phyloP scores from a whole-genome alignment of 1,139 yeast genomes.

The Scheffersomyces insectosa region DNA sequence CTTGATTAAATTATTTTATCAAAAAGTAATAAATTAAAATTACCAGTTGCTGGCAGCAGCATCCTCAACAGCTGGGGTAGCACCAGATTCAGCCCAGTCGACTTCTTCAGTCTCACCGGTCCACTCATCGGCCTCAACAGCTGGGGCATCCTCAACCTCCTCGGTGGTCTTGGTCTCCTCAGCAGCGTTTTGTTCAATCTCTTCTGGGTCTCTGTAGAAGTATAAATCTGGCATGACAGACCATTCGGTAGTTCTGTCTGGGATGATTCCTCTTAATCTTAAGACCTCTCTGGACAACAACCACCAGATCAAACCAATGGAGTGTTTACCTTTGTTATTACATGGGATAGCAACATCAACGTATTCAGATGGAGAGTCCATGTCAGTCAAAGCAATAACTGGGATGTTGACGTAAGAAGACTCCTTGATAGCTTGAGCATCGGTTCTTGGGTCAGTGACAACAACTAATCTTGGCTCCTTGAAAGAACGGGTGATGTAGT shows the following conservation, averaged over 20 bases:
- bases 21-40: slow-evolving; percentile 16
- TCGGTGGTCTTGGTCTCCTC: slow-evolving; percentile 58
- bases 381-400: slow-evolving; percentile 97
- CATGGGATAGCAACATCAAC: slow-evolving; percentile 99
- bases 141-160: slow-evolving; percentile 55
- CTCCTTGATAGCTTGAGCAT: slow-evolving; percentile 99
- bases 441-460: slow-evolving; percentile 99
- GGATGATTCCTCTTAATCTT: slow-evolving; percentile 97
- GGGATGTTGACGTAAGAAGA: slow-evolving; percentile 99
- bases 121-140: slow-evolving; percentile 55
- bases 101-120: slow-evolving; percentile 62
- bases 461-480: slow-evolving; percentile 99
- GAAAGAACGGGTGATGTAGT: slow-evolving; percentile 99
- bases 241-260: slow-evolving; percentile 98
- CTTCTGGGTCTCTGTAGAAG: slow-evolving; percentile 99
- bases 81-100: slow-evolving; percentile 65
- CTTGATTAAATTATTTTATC: slow-evolving; percentile 10
- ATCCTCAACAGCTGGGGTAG: slow-evolving; percentile 73
- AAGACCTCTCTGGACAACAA: slow-evolving; percentile 98
- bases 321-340: slow-evolving; percentile 99
- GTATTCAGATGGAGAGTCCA: slow-evolving; percentile 98
- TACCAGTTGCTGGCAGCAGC: slow-evolving; percentile 67
- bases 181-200: slow-evolving; percentile 83
- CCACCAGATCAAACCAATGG: slow-evolving; percentile 99
- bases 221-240: slow-evolving; percentile 99